phyloP scores from a whole-genome alignment of 345 rosid genomes.

The Tarenaya hassleriana region DNA sequence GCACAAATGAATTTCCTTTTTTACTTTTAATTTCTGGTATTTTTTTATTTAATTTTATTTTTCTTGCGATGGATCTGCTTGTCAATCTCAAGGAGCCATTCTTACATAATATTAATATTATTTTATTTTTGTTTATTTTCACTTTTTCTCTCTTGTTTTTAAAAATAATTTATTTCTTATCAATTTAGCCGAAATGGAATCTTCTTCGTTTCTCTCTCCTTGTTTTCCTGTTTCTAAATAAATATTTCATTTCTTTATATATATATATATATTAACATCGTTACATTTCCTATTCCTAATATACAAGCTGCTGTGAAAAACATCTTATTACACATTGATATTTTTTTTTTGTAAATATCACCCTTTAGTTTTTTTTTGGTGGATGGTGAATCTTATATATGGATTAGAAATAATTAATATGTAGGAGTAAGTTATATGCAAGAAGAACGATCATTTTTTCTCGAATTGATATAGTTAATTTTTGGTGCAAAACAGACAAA shows the following conservation, averaged over 20 bases:
- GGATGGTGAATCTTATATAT: too few relatives aligned
- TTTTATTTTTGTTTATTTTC: constrained; percentile 4
- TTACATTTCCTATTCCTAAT: too few relatives aligned
- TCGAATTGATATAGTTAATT: too few relatives aligned
- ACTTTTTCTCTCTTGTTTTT: constrained; percentile 9
- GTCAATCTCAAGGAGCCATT: constrained; percentile 62
- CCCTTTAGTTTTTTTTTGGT: too few relatives aligned
- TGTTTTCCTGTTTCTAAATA: constrained; percentile 3
- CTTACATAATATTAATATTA: constrained; percentile 4
- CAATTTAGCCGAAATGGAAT: constrained; percentile 21
- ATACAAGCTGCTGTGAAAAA: too few relatives aligned
- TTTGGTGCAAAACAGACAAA: too few relatives aligned
- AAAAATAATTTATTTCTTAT: constrained; percentile 20
- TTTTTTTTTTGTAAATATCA: too few relatives aligned
- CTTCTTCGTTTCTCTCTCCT: constrained; percentile 18
- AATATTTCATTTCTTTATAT: not conserved
- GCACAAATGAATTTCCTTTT: constrained; percentile 12
- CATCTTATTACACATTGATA: too few relatives aligned
- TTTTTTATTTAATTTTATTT: too few relatives aligned
- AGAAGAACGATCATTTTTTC: too few relatives aligned
- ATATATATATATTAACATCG: not conserved
- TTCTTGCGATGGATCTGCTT: constrained; percentile 53
- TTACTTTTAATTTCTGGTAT: not conserved
- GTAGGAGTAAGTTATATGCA: too few relatives aligned
- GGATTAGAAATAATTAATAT: too few relatives aligned